Base-by-base conservation (phyloP, 805 yeast genomes). In the Ogataea polymorpha region DNA sequence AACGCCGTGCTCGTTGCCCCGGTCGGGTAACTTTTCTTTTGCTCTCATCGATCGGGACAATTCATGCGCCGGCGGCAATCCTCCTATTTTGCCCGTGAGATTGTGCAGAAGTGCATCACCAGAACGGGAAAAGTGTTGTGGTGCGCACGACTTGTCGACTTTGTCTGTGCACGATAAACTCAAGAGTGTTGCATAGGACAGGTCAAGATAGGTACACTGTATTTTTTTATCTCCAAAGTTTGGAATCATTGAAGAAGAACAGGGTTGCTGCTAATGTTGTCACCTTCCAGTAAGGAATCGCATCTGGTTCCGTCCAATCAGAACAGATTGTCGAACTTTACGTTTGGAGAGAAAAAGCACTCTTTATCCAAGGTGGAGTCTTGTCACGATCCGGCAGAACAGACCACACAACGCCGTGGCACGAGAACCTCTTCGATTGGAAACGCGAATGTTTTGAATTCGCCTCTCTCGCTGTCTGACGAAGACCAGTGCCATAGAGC, bases 281-380 rank as follows among this genome's bases (percentile, higher is more conserved):
- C 58, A 2, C 58, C 58, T 16, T 49, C 55, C 24, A 54, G 53
- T 38, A 52, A 54, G 43, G 53, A 51, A 5, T 49, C 54, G 9
- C 16, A 39, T 7, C n/a, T 25, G 15, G 39, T 42, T 20, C 29
- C 48, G 11, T 16, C 39, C 23, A 27, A 25, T 6, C 46, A 39
- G 25, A 39, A 40, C 31, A 45, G 51, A 20, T 35, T 50, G 18
- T 41, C 55, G 20, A 31, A 44, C 2, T 48, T 46, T 35, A 35
- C 47, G 17, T 50, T 48, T 35, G 38, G 33, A 9, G 48, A 48
- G 18, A 15, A 29, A 23, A 17, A 25, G 12, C 35, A 42, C 17
- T 26, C 33, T 4, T 31, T 45, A 10, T 31, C 37, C 15, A 47
- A 46, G 34, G 30, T 47, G 9, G 53, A 44, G 20, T 38, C 49